These are phyloP conservation scores for Triangularia setosa DNA, from an alignment of 2,329 filamentous ascomycete genomes.

Conservation along the genomic window DNA sequence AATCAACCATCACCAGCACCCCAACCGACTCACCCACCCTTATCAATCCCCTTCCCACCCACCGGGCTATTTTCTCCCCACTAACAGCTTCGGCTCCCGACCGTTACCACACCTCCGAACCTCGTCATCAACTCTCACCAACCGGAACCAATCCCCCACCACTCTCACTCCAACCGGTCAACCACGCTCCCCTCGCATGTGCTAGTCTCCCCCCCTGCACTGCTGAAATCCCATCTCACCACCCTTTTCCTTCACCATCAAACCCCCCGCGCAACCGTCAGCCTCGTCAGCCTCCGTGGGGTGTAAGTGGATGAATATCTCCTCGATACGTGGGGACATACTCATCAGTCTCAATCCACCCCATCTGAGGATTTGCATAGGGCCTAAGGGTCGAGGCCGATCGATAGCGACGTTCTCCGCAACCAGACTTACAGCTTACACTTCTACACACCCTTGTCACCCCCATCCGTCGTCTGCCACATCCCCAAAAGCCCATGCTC, in stretches of 20 bases:
- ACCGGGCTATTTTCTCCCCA: too few relatives aligned
- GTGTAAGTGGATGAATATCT: neutral
- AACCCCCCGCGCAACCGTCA: neutral
- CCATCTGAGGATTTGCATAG: too few relatives aligned
- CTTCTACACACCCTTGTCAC: too few relatives aligned
- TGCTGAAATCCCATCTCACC: neutral
- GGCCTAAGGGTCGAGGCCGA: too few relatives aligned
- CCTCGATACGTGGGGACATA: neutral
- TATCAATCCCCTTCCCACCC: neutral
- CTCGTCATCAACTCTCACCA: neutral
- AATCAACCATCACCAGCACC: too few relatives aligned
- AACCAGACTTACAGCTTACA: too few relatives aligned
- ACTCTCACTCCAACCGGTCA: neutral
- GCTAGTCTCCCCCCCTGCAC: neutral
- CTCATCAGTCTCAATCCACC: too few relatives aligned
- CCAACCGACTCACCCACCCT: neutral
- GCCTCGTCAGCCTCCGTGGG: neutral
- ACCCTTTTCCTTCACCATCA: neutral
- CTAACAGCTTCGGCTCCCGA: neutral
- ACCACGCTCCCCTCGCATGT: too few relatives aligned
- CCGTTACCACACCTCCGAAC: neutral
- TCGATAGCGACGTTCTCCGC: neutral
- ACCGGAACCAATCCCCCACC: neutral
- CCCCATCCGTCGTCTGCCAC: neutral
- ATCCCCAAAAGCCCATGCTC: neutral